These are phyloP conservation scores for Candida bentonensis DNA, from an alignment of 805 yeast species.

Conservation along the genomic window DNA sequence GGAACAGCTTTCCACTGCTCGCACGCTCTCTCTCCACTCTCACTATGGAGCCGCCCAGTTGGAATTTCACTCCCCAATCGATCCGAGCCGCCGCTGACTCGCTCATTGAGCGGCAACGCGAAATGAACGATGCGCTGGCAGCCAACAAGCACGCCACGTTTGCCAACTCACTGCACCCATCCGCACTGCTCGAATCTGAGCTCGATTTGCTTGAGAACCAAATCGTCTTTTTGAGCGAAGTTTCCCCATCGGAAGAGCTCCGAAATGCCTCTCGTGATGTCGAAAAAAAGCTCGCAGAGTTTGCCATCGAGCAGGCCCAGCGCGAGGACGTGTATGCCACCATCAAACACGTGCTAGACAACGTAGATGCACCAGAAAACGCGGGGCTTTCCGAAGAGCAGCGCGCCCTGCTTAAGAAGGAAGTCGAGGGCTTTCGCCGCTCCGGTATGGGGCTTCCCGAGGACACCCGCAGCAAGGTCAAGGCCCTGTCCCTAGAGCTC, in stretches of 20 bases:
- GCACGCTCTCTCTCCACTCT: no score
- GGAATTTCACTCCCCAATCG: slow-evolving; percentile 46
- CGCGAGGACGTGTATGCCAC: slow-evolving; percentile 54
- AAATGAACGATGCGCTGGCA: slow-evolving; percentile 42
- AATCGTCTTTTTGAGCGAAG: slow-evolving; percentile 53
- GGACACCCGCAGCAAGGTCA: slow-evolving; percentile 41
- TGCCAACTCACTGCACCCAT: slow-evolving; percentile 41
- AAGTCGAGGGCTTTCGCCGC: slow-evolving; percentile 42
- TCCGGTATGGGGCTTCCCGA: slow-evolving; percentile 53
- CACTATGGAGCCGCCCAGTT: slow-evolving; percentile 25
- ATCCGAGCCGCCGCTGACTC: slow-evolving; percentile 30
- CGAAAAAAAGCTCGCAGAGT: slow-evolving; percentile 41
- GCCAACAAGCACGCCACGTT: slow-evolving; percentile 35
- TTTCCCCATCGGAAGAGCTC: slow-evolving; percentile 46
- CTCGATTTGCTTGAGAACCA: slow-evolving; percentile 29
- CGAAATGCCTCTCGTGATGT: slow-evolving; percentile 61
- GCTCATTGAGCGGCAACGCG: slow-evolving; percentile 29
- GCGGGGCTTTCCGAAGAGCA: slow-evolving; percentile 38
- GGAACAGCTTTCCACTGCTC: no score
- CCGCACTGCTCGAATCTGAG: slow-evolving; percentile 20
- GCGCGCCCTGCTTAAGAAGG: slow-evolving; percentile 39
- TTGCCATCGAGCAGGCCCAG: slow-evolving; percentile 46
- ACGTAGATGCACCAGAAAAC: slow-evolving; percentile 15
- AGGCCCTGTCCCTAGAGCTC: slow-evolving; percentile 43
- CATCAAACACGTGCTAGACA: slow-evolving; percentile 37